A percentile compares a stretch with the other conserved stretches of the same genome.
Evolutionary conservation across 1,284 basidiomycete species (phyloP).

Genomic region (Ustilago nuda): DNA sequence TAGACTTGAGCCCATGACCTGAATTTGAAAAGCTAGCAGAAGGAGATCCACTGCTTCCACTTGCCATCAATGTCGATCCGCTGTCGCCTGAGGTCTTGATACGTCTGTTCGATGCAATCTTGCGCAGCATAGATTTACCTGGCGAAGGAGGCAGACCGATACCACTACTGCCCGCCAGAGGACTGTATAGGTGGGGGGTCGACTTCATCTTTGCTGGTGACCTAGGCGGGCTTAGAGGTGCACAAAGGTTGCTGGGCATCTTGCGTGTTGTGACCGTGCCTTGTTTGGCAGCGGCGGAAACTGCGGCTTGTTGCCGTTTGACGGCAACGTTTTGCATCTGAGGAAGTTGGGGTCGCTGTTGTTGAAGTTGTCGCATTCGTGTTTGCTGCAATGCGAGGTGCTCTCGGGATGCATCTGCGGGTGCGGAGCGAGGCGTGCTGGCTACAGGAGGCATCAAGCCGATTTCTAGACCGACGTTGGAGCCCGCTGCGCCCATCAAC

Average conservation of each 20-base stretch:
- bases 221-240: constrained; percentile 38
- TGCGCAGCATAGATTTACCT: constrained; percentile 24
- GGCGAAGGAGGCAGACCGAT: constrained; percentile 28
- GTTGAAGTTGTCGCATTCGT: constrained; percentile 38
- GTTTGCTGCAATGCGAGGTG: constrained; percentile 34
- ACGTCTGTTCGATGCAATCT: constrained; percentile 53
- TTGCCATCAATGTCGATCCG: constrained; percentile 3
- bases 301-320: constrained; percentile 7
- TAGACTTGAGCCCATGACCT: constrained; percentile 10
- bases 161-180: constrained; percentile 9
- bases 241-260: constrained; percentile 27
- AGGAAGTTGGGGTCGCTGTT: constrained; percentile 34
- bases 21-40: constrained; percentile 28
- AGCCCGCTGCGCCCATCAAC: constrained; percentile 19
- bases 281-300: constrained; percentile 8
- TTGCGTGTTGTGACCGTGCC: constrained; percentile 25
- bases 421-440: constrained; percentile 37
- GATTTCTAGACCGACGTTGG: neutral
- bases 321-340: constrained; percentile 30
- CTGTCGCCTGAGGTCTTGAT: constrained; percentile 20
- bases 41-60: constrained; percentile 18
- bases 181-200: constrained; percentile 44
- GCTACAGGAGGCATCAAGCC: constrained; percentile 24
- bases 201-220: constrained; percentile 55
- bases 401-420: constrained; percentile 30